A percentile compares a stretch with the other conserved stretches of the same genome.
These are phyloP conservation scores for Candida berthetii DNA, from an alignment of 805 yeast species.

Conservation along the genomic window DNA sequence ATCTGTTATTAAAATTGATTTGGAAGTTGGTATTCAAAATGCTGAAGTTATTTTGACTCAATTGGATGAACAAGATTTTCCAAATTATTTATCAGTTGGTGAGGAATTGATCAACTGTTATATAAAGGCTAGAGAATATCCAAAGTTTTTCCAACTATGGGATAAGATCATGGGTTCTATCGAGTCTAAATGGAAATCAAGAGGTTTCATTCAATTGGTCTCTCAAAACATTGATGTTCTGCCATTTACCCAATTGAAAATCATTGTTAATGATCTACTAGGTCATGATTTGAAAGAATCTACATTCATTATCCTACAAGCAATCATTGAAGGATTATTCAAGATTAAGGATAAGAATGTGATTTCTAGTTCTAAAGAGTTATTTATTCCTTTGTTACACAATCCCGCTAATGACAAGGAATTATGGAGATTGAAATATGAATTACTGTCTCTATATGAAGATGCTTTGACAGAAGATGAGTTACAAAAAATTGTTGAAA, in stretches of 20 bases:
- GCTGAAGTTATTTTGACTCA: conserved; percentile 25
- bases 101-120: conserved; percentile 37
- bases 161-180: conserved; percentile 11
- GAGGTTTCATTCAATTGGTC: conserved; percentile 27
- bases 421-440: conserved; percentile 41
- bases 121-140: conserved; percentile 52
- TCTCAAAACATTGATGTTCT: conserved; percentile 35
- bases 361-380: conserved; percentile 14
- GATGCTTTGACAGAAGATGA: conserved; percentile 23
- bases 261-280: conserved; percentile 17
- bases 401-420: conserved; percentile 9
- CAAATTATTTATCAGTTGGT: conserved; percentile 14
- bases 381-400: conserved; percentile 21
- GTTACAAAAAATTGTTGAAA: conserved; percentile 4
- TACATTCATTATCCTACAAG: conserved; percentile 19
- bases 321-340: conserved; percentile 36
- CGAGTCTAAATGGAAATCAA: conserved; percentile 10
- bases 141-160: conserved; percentile 44
- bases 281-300: conserved; percentile 5
- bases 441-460: conserved; percentile 42
- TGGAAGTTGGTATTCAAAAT: conserved; percentile 49
- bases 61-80: conserved; percentile 4
- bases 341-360: conserved; percentile 22
- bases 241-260: conserved; percentile 39
- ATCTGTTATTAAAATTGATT: conserved; percentile 45